Evolutionary conservation across 2,329 filamentous ascomycete species (phyloP).

Genomic region (Alternaria sp.): DNA sequence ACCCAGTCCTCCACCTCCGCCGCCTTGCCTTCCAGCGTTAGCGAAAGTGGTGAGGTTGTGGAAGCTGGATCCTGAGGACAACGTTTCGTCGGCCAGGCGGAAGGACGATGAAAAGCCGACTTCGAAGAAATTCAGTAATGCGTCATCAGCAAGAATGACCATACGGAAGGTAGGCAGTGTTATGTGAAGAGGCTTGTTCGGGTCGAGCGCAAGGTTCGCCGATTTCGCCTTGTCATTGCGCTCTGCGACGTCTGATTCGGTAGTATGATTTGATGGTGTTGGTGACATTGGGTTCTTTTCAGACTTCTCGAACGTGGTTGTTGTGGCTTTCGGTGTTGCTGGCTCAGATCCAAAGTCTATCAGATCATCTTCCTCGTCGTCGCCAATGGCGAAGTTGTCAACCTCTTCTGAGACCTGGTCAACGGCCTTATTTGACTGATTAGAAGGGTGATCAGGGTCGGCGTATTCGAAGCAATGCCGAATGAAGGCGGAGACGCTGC

Average conservation of each 20-base stretch:
- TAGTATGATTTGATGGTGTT: slow-evolving; percentile 28
- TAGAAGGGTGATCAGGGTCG: slow-evolving; percentile 79
- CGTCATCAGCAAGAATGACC: slow-evolving; percentile 95
- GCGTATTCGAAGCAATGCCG: slow-evolving; percentile 97
- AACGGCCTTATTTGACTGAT: slow-evolving; percentile 53
- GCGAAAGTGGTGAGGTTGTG: slow-evolving; percentile 86
- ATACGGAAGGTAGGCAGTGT: slow-evolving; percentile 98
- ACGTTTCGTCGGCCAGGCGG: slow-evolving; percentile 74
- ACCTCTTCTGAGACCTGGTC: slow-evolving; percentile 41
- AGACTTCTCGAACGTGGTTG: slow-evolving; percentile 42
- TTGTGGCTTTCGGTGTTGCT: slow-evolving; percentile 31
- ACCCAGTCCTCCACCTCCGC: slow-evolving; percentile 48
- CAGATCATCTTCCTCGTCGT: slow-evolving; percentile 69
- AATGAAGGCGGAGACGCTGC: slow-evolving; percentile 94
- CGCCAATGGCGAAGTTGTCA: slow-evolving; percentile 75
- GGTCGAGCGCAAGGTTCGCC: slow-evolving; percentile 89
- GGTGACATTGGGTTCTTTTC: slow-evolving; percentile 37
- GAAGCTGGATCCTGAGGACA: slow-evolving; percentile 59
- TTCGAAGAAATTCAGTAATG: slow-evolving; percentile 97
- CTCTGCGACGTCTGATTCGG: slow-evolving; percentile 33
- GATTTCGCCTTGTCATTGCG: slow-evolving; percentile 66
- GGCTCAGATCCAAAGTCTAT: slow-evolving; percentile 61
- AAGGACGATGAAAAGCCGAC: slow-evolving; percentile 93
- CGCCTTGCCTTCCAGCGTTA: slow-evolving; percentile 62
- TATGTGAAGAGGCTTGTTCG: slow-evolving; percentile 90